phyloP scores from a whole-genome alignment of 2,329 filamentous ascomycete species.

The Pestalotiopsis sp. region DNA sequence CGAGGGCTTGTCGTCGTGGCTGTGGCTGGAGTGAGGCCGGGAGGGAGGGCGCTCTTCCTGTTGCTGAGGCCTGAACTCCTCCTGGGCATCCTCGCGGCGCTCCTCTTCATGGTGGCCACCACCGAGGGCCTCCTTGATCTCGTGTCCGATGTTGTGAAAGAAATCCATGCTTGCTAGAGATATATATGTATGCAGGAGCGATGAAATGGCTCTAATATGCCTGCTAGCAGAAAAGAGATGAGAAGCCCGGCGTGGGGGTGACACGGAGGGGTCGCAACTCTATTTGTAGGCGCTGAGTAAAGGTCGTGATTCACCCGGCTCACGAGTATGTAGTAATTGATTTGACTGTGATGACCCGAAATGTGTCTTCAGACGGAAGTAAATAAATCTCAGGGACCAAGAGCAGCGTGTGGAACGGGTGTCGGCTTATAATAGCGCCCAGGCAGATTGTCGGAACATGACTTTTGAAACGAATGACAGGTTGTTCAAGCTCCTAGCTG shows the following conservation, averaged over 20 bases:
- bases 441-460: not conserved
- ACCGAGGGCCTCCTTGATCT: slow-evolving; percentile 42
- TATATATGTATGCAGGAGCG: not conserved
- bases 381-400: not conserved
- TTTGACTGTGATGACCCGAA: not conserved
- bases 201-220: not conserved
- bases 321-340: not conserved
- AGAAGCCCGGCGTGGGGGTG: not conserved
- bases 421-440: not conserved
- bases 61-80: slow-evolving; percentile 6
- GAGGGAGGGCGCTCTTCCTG: slow-evolving; percentile 28
- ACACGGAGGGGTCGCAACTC: not conserved
- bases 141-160: slow-evolving; percentile 47
- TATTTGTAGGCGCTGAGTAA: not conserved
- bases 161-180: slow-evolving; percentile 38
- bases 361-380: not conserved
- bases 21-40: slow-evolving; percentile 25
- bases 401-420: not conserved
- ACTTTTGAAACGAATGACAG: not conserved
- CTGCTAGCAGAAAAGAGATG: not conserved
- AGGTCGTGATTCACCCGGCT: not conserved
- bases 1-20: slow-evolving; percentile 26
- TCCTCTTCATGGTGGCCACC: slow-evolving; percentile 37
- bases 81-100: slow-evolving; percentile 36
- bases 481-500: not conserved